Evolutionary conservation across 495 filamentous ascomycete genomes (phyloP).

Genomic region (Staphylotrichum longicolle): DNA sequence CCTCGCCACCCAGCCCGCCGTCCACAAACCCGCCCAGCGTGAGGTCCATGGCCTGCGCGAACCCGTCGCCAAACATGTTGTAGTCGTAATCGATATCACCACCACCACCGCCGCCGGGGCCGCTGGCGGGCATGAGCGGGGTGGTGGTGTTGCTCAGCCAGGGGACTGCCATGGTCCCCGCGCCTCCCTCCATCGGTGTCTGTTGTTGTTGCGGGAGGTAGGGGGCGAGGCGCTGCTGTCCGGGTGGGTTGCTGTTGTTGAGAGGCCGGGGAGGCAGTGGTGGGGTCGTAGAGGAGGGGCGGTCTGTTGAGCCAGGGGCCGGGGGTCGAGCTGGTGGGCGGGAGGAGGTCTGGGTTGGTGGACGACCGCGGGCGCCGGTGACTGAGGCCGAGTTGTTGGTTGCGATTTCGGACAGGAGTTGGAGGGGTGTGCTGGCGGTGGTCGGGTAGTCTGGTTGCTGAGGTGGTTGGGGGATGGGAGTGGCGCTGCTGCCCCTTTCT

Average conservation of each 20-base stretch:
- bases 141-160: background rate
- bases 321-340: background rate
- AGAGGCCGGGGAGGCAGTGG: background rate
- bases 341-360: conserved; percentile 22
- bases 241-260: background rate
- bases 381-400: conserved; percentile 51
- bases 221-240: background rate
- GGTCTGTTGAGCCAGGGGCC: conserved; percentile 7
- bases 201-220: background rate
- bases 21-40: conserved; percentile 44
- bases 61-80: conserved; percentile 40
- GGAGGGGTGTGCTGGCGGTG: conserved; percentile 55
- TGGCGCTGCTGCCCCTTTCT: conserved; percentile 22
- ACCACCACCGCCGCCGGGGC: conserved; percentile 29
- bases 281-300: conserved; percentile 10
- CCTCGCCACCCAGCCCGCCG: conserved; percentile 29
- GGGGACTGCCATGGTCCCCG: too few relatives aligned
- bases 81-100: conserved; percentile 45
- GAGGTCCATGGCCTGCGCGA: conserved; percentile 53
- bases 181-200: too few relatives aligned
- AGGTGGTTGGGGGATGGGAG: conserved; percentile 18
- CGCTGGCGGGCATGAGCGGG: background rate
- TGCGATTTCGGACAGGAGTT: conserved; percentile 67
- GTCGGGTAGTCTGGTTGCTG: conserved; percentile 30
- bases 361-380: background rate